These are phyloP conservation scores for Globisporangium cederbergense DNA, from an alignment of 352 stramenopile genomes.

Conservation along the genomic window DNA sequence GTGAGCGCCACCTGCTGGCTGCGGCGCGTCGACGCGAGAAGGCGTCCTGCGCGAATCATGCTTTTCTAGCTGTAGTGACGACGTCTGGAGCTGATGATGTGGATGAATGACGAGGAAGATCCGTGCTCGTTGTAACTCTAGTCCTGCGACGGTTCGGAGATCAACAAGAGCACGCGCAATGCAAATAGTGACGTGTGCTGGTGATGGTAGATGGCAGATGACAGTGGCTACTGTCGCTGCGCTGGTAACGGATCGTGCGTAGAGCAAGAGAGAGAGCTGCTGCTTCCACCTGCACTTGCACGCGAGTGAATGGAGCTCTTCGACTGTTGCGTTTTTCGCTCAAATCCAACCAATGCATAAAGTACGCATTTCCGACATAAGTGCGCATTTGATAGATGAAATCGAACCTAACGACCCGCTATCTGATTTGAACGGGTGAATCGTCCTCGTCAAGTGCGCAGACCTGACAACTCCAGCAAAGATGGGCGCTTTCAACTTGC, in stretches of 20 bases:
- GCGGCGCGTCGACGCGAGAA: slow-evolving; percentile 18
- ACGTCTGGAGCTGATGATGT: not conserved
- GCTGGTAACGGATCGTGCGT: not conserved
- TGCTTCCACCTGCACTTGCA: not conserved
- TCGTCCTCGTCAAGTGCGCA: not conserved
- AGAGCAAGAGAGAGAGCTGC: not conserved
- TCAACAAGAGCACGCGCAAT: not conserved
- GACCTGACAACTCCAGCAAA: not conserved
- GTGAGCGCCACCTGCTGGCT: slow-evolving; percentile 21
- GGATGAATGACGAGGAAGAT: not conserved
- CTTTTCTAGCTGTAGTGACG: not conserved
- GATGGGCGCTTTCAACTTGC: too few relatives aligned
- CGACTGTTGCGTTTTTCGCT: not conserved
- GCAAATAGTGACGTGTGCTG: not conserved
- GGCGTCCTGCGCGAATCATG: slow-evolving; percentile 27
- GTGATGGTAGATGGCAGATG: not conserved
- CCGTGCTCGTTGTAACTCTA: not conserved
- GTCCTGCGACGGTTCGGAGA: not conserved
- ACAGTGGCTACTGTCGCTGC: not conserved
- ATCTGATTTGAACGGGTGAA: not conserved
- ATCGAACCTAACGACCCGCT: not conserved
- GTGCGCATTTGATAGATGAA: not conserved
- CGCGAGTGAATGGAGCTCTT: slow-evolving; percentile 7
- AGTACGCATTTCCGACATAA: not conserved
- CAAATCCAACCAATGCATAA: slow-evolving; percentile 9